Base-by-base conservation (phyloP, 306 rosid species). In the Glycyrrhiza uralensis region DNA sequence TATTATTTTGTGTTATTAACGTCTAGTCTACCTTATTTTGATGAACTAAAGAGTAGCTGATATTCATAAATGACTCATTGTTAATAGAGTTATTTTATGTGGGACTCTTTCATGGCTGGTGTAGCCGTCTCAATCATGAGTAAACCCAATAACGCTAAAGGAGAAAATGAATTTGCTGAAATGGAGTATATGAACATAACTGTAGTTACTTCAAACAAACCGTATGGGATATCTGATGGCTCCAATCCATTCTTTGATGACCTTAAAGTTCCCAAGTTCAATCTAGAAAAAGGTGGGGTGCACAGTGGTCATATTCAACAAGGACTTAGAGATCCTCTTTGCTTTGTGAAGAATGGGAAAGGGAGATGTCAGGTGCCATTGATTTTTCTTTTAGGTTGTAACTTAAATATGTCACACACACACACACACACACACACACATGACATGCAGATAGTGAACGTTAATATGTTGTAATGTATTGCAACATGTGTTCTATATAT, bases 171-270 rank as follows among this genome's bases (percentile, higher is more conserved):
- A 70, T 91, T 89, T 83, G 87, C 99, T 15, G 90, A 84, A 76
- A 86, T 91, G 96, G 80, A 85, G 76, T 94, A 85, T 46, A 87
- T 91, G 87, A 94, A 94, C 81, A 85, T 94, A 73, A 91, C 97
- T 9, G 96, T 91, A 0, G 70, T 88, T 24, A 91, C 99, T 61
- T 94, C 99, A 29, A 94, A 94, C 76, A 60, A 86, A 66, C 99
- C 99, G 17, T 91, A 91, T 78, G 97, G 95, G 4, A 57, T 79
- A 45, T 77, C 75, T 54, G 92, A 91, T 81, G 97, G 96, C 22
- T 91, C 99, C 50, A 91, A 94, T 78, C 99, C 99, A 41, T 75
- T 89, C 67, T 83, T 89, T 69, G 80, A 89, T 76, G 85, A 79
- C 36, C 83, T 33, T 9, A 50, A 72, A 78, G 77, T 83, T 76